phyloP scores from a whole-genome alignment of 2,329 filamentous ascomycete species.

The Chaetomiaceae sp. region DNA sequence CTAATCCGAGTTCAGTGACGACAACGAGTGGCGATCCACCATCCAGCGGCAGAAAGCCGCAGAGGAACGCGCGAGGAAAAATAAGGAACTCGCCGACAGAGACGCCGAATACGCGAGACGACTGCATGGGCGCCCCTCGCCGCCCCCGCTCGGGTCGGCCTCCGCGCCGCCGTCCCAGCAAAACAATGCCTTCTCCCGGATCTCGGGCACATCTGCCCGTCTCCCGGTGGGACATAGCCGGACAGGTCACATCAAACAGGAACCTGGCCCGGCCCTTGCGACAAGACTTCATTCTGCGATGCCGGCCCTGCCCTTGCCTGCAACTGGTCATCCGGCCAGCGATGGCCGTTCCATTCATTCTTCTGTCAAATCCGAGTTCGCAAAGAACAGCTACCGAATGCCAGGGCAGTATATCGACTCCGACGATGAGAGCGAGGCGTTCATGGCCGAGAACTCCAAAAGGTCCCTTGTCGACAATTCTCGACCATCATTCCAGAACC shows the following conservation, averaged over 20 bases:
- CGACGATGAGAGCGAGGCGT: constrained; percentile 8
- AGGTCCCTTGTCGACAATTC: not conserved
- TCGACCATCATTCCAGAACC: not conserved
- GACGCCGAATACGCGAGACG: constrained; percentile 28
- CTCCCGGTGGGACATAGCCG: not conserved
- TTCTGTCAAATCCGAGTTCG: constrained; percentile 4
- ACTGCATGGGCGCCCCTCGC: constrained; percentile 8
- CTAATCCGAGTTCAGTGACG: constrained; percentile 18
- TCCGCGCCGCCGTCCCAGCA: constrained; percentile 6
- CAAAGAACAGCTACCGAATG: constrained; percentile 1
- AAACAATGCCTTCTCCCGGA: constrained; percentile 23
- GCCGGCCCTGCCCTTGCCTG: too few species aligned
- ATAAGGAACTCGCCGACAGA: constrained; percentile 33
- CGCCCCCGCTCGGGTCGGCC: not conserved
- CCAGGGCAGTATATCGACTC: constrained; percentile 14
- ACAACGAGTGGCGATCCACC: constrained; percentile 19
- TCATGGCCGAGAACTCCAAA: not conserved
- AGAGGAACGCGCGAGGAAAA: constrained; percentile 36
- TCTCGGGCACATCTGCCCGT: constrained; percentile 16
- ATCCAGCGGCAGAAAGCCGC: constrained; percentile 32
- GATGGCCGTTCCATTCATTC: too few species aligned
- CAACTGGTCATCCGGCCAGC: too few species aligned
- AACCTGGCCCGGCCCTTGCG: not conserved
- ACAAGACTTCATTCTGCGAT: constrained; percentile 14
- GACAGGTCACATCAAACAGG: constrained; percentile 2